Base-by-base conservation (phyloP, 169 alveolate species). In the Cryptosporidium ubiquitum region DNA sequence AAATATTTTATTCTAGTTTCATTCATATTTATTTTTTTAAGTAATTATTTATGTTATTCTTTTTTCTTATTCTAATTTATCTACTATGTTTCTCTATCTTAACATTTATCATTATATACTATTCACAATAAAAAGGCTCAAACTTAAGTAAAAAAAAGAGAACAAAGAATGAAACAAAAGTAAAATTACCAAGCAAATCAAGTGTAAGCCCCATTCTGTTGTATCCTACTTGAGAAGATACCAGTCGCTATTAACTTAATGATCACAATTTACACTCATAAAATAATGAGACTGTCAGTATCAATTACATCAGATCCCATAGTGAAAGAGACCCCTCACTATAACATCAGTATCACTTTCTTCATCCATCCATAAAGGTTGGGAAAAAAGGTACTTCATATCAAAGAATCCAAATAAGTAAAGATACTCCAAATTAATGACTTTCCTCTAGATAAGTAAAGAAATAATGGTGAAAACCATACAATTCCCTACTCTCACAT, bases 131-230 rank as follows among this genome's bases (percentile, higher is more conserved):
- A 55, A 1, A 52, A 23, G 14, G n/a, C 7, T 3, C 10, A 26
- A 39, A 33, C 7, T 35, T 29, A 10, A 39, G n/a, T 23, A 20
- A 4, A 16, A 23, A 16, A 9, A 52, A 44, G 5, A 20, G 42
- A n/a, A 40, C 9, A 40, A 44, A 39, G 10, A 12, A 6, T 10
- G 51, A 44, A 20, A 70, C 16, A n/a, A 70, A 70, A 70, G 42
- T 23, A 70, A 42, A 39, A 52, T 23, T 35, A 61, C 89, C 89
- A 79, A 64, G 89, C 89, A 79, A 61, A 3, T 26, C 89, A 79
- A 79, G 89, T 79, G 75, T 79, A 79, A 79, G 89, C 89, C 89
- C 89, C 89, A 79, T 79, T 79, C 89, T 79, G 89, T 79, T 79
- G 89, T 79, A 79, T 61, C 89, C 33, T 40, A 47, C 42, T 64